phyloP scores from a whole-genome alignment of 495 filamentous ascomycete species.

The Xylaria scruposa region DNA sequence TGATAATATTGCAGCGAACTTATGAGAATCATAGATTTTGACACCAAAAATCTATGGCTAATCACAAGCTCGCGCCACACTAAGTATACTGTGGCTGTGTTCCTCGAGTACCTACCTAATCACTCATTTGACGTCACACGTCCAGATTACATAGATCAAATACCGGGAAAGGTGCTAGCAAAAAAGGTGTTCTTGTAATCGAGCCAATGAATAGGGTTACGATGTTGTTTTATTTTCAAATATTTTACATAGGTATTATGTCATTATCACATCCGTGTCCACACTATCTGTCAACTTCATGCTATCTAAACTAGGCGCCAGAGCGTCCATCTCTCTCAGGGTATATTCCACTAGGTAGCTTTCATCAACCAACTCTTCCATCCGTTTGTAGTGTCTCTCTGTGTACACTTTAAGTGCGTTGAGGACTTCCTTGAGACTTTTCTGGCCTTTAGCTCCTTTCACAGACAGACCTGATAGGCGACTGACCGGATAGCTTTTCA shows the following conservation, averaged over 20 bases:
- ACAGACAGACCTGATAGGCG: constrained; percentile 66
- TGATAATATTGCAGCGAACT: background rate
- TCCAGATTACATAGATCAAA: background rate
- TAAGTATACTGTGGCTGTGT: constrained; percentile 31
- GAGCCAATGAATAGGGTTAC: background rate
- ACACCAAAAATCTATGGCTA: constrained; percentile 11
- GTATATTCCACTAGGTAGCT: constrained; percentile 94
- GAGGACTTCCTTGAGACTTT: constrained; percentile 79
- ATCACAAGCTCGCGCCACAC: constrained; percentile 35
- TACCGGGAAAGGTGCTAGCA: background rate
- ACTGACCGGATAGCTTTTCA: constrained; percentile 76
- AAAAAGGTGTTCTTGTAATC: background rate
- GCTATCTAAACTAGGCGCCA: constrained; percentile 52
- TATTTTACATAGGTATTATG: constrained; percentile 39
- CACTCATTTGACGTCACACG: background rate
- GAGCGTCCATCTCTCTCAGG: constrained; percentile 87
- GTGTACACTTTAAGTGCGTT: constrained; percentile 86
- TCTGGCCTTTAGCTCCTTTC: constrained; percentile 67
- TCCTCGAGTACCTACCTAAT: no score
- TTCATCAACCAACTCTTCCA: constrained; percentile 91
- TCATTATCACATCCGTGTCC: constrained; percentile 53
- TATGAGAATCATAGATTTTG: background rate
- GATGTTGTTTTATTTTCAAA: constrained; percentile 4
- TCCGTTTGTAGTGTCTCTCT: constrained; percentile 84
- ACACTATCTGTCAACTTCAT: constrained; percentile 41